These are phyloP conservation scores for Sechiopsis laciniata DNA, from an alignment of 306 rosid genomes.

Conservation along the genomic window DNA sequence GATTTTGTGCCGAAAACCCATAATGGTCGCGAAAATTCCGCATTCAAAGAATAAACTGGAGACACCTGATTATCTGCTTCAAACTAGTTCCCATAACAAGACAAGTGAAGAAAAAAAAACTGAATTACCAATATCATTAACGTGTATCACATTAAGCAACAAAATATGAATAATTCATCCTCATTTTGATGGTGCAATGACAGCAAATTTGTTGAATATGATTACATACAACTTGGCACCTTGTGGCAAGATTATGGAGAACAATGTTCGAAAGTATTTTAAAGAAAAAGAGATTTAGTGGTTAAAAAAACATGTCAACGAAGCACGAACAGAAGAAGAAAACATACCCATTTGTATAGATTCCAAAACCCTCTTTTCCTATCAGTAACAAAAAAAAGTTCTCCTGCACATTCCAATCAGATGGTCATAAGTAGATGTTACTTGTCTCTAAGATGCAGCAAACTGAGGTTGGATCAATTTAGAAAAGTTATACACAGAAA, in stretches of 20 bases:
- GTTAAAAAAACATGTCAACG: background rate
- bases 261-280: background rate
- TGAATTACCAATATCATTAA: background rate
- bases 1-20: constrained; percentile 79
- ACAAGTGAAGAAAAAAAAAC: background rate
- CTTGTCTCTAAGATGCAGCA: background rate
- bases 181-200: background rate
- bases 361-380: constrained; percentile 82
- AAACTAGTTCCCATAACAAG: constrained; percentile 38
- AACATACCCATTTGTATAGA: constrained; percentile 83
- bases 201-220: background rate
- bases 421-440: background rate
- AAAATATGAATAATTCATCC: background rate
- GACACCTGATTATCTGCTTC: constrained; percentile 64
- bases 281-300: background rate
- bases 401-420: constrained; percentile 52
- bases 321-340: constrained; percentile 4
- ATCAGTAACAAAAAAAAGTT: constrained; percentile 74
- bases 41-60: constrained; percentile 62
- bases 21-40: constrained; percentile 73
- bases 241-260: constrained; percentile 1
- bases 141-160: background rate
- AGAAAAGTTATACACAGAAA: background rate
- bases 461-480: background rate
- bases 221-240: background rate